phyloP scores from a whole-genome alignment of 768 basidiomycete genomes.

The Crassisporium funariophilum region DNA sequence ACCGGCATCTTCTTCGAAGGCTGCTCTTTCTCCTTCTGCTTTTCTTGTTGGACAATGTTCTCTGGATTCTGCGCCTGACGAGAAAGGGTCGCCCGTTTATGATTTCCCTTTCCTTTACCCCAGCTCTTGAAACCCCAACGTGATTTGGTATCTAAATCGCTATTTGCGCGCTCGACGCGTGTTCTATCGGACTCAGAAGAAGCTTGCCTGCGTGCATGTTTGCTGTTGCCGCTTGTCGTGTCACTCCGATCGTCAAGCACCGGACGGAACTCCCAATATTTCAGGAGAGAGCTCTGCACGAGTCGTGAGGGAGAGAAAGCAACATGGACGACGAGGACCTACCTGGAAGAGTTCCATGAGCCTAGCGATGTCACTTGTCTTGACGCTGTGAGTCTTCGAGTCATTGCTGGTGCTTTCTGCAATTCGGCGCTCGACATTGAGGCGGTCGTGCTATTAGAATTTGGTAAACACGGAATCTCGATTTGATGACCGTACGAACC shows the following conservation, averaged over 20 bases:
- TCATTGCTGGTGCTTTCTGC: conserved; percentile 43
- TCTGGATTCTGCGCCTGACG: conserved; percentile 5
- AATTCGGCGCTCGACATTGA: conserved; percentile 67
- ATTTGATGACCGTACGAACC: conserved; percentile 36
- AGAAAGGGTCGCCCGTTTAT: conserved; percentile 7
- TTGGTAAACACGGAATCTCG: background rate
- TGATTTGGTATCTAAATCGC: conserved; percentile 24
- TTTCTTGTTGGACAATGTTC: conserved; percentile 8
- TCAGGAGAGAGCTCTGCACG: conserved; percentile 62
- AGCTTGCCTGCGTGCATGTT: conserved; percentile 28
- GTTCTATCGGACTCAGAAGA: conserved; percentile 35
- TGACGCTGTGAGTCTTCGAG: conserved; percentile 50
- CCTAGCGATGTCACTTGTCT: conserved; percentile 78
- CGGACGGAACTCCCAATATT: conserved; percentile 69
- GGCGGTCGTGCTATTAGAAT: conserved; percentile 65
- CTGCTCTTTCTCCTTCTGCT: conserved; percentile 32
- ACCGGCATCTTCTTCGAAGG: conserved; percentile 72
- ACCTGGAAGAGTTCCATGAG: conserved; percentile 87
- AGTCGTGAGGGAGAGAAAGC: background rate
- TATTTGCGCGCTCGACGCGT: conserved; percentile 36
- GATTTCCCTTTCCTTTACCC: conserved; percentile 29
- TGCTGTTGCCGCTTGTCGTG: conserved; percentile 21
- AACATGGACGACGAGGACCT: conserved; percentile 6
- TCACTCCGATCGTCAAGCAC: conserved; percentile 34
- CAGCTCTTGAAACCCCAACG: conserved; percentile 36